phyloP scores from a whole-genome alignment of 768 basidiomycete species.

The Coprinopsis strossmayeri region DNA sequence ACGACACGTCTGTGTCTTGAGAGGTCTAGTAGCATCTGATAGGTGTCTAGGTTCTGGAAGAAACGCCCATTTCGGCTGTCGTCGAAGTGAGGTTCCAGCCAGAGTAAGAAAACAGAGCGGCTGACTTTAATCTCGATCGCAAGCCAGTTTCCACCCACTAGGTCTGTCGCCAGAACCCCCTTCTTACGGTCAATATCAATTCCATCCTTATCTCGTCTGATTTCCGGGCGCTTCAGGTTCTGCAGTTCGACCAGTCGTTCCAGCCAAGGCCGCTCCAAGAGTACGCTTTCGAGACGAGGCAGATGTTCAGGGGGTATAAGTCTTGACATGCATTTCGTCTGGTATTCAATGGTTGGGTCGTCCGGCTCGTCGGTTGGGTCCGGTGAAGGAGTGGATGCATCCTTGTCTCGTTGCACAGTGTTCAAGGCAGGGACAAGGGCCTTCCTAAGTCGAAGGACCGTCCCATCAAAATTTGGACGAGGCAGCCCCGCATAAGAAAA shows the following conservation, averaged over 20 bases:
- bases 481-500: slow-evolving; percentile 68
- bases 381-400: neutral
- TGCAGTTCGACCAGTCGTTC: slow-evolving; percentile 38
- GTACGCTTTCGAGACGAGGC: slow-evolving; percentile 47
- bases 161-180: slow-evolving; percentile 75
- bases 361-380: slow-evolving; percentile 24
- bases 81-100: neutral
- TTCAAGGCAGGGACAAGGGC: slow-evolving; percentile 14
- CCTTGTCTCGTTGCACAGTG: neutral
- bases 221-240: slow-evolving; percentile 46
- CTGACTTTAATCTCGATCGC: slow-evolving; percentile 89
- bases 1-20: slow-evolving; percentile 75
- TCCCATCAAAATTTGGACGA: slow-evolving; percentile 48
- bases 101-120: neutral
- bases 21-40: slow-evolving; percentile 43
- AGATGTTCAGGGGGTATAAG: slow-evolving; percentile 59
- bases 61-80: slow-evolving; percentile 96
- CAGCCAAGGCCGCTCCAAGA: slow-evolving; percentile 53
- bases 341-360: slow-evolving; percentile 46
- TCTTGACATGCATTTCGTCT: slow-evolving; percentile 53
- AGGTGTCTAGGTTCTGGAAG: slow-evolving; percentile 60
- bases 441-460: slow-evolving; percentile 77
- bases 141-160: slow-evolving; percentile 58
- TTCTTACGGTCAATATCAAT: slow-evolving; percentile 51
- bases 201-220: slow-evolving; percentile 46